phyloP scores from a whole-genome alignment of 164 flowering plant genomes.

The Magnolia kwangsiensis region DNA sequence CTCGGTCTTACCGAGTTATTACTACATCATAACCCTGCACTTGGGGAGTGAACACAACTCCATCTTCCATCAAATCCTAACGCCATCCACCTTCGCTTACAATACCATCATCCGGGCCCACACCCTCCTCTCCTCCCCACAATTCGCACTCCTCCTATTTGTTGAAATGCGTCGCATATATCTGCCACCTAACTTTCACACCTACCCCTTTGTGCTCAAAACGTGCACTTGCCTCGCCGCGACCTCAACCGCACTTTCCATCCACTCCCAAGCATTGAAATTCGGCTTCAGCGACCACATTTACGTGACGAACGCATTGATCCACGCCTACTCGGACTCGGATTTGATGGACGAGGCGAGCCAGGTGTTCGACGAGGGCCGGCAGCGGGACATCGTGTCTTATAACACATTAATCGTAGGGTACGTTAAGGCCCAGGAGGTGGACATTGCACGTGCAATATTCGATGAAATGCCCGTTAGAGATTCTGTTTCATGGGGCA shows the following conservation, averaged over 20 bases:
- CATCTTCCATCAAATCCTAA: conserved; percentile 42
- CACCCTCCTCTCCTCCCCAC: too few species aligned
- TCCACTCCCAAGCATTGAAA: conserved; percentile 47
- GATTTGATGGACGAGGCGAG: not conserved
- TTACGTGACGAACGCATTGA: conserved; percentile 49
- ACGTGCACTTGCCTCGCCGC: not conserved
- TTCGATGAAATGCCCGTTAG: conserved; percentile 51
- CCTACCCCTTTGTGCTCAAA: too few species aligned
- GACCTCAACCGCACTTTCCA: conserved; percentile 14
- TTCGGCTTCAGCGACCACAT: conserved; percentile 47
- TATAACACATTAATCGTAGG: conserved; percentile 50
- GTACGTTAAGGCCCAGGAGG: conserved; percentile 36
- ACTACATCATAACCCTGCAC: too few species aligned
- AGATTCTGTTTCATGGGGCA: conserved; percentile 47
- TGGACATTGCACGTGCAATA: conserved; percentile 32
- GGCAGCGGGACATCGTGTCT: conserved; percentile 45
- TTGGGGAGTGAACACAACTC: too few species aligned
- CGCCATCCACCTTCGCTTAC: conserved; percentile 58
- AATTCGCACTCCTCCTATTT: too few species aligned
- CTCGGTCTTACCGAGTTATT: too few species aligned
- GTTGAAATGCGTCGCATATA: too few species aligned
- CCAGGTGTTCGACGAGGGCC: conserved; percentile 40
- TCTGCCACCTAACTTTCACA: too few species aligned
- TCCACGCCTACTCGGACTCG: conserved; percentile 30
- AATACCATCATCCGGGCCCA: conserved; percentile 37